Base-by-base conservation (phyloP, 75 land plant species). In the Sequoiadendron giganteum region DNA sequence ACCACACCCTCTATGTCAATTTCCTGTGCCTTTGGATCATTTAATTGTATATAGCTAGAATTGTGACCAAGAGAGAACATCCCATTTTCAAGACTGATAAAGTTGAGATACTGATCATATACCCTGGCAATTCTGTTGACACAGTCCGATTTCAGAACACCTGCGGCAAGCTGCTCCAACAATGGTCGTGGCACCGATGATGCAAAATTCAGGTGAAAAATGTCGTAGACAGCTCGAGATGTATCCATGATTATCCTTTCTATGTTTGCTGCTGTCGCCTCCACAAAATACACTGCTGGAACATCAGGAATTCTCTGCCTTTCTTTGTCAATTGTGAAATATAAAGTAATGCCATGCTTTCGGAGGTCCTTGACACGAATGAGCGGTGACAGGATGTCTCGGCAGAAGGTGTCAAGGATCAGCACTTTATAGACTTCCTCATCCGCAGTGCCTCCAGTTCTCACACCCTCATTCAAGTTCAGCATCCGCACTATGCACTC, bases 251-350 rank as follows among this genome's bases (percentile, higher is more conserved):
- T 80, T 45, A 98, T 94, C 28, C 96, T 92, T 42, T 90, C 90
- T 45, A 98, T 86, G 86, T 98, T 98, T 42, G 89, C 15, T 14
- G 89, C 89, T 14, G 88, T 91, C 4, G 99, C 91, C 48, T 92
- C 94, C 25, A 97, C 92, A 89, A 98, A 98, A 89, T 98, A 98
- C 47, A 98, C 92, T 25, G 99, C 99, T n/a, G 99, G 99, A 32
- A 94, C 99, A 86, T 97, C 99, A 38, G 93, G 96, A 65, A 98
- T 93, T 43, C 88, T 93, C 65, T 97, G 96, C 9, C 99, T 94
- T 55, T 95, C 97, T 88, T 95, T 95, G 72, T 98, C 99, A 54
- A 98, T 93, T 49, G 92, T 90, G 78, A 97, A 93, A 85, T 90
- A 98, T 21, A 98, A 91, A 0, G 99, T 98, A 55, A 98, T 90